These are phyloP conservation scores for Enterocytospora artemiae DNA, from an alignment of 371 early-diverging fungal genomes.

Conservation along the genomic window DNA sequence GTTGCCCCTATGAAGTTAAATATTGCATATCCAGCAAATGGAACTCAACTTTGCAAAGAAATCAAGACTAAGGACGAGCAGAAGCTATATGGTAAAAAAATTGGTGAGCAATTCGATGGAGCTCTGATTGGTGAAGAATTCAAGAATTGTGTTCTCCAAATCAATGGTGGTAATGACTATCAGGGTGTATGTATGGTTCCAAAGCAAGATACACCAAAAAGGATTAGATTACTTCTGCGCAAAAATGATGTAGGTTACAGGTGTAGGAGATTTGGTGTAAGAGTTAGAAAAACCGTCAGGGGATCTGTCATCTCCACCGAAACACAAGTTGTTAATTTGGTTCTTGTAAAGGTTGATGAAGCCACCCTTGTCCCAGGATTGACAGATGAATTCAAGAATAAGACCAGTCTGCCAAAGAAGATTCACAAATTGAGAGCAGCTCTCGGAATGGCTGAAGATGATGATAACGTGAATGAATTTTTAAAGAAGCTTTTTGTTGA, in stretches of 20 bases:
- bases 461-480: conserved; percentile 89
- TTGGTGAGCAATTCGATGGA: conserved; percentile 84
- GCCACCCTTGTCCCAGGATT: conserved; percentile 75
- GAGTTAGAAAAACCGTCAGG: conserved; percentile 94
- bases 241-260: conserved; percentile 97
- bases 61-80: conserved; percentile 87
- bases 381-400: conserved; percentile 77
- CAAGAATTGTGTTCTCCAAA: conserved; percentile 92
- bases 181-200: conserved; percentile 78
- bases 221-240: conserved; percentile 79
- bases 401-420: conserved; percentile 91
- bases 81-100: conserved; percentile 89
- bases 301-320: conserved; percentile 93
- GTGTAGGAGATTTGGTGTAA: conserved; percentile 86
- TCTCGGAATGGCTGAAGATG: conserved; percentile 82
- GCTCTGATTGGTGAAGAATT: conserved; percentile 89
- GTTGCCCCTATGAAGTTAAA: conserved; percentile 64
- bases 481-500: conserved; percentile 57
- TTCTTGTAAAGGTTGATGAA: conserved; percentile 87
- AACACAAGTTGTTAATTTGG: conserved; percentile 78
- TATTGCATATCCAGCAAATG: conserved; percentile 94
- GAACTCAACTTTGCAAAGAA: conserved; percentile 89
- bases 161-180: conserved; percentile 97
- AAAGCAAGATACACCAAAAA: conserved; percentile 77
- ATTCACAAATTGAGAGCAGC: conserved; percentile 90